A percentile compares a stretch with the other conserved stretches of the same genome.
Conservation (phyloP, 2,329 filamentous ascomycete species). For the Massarina eburnea region DNA sequence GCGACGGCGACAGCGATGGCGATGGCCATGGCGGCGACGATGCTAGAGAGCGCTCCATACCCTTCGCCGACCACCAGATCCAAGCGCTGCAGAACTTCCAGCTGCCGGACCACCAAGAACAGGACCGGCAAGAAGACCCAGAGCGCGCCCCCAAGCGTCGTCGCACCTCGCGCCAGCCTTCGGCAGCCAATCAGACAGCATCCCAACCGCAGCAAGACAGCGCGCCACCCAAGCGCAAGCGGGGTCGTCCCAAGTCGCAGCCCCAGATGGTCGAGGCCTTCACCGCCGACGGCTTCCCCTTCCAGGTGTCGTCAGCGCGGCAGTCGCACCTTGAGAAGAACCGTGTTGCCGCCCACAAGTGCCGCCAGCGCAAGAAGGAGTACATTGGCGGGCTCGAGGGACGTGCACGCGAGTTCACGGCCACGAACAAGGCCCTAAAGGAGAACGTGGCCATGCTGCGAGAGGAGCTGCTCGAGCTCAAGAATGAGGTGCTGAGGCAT, state of each 20-base stretch:
- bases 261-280: constrained; percentile 34
- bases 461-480: constrained; percentile 40
- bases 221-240: constrained; percentile 38
- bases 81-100: constrained; percentile 8
- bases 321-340: constrained; percentile 64
- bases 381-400: constrained; percentile 56
- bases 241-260: constrained; percentile 38
- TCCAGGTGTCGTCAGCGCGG: constrained; percentile 38
- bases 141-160: constrained; percentile 28
- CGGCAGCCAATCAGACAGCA: constrained; percentile 9
- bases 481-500: constrained; percentile 41
- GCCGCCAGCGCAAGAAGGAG: constrained; percentile 68
- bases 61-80: constrained; percentile 20
- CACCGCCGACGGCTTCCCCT: constrained; percentile 36
- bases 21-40: constrained; percentile 30
- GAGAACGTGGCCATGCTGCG: constrained; percentile 37
- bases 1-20: constrained; percentile 14
- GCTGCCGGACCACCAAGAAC: constrained; percentile 6
- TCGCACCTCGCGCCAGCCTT: constrained; percentile 21
- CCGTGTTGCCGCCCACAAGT: constrained; percentile 72
- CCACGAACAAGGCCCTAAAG: constrained; percentile 39
- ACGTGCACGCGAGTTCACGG: constrained; percentile 43
- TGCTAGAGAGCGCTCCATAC: constrained; percentile 33
- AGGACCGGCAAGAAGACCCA: constrained; percentile 6
- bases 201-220: constrained; percentile 13